Conservation (phyloP, 352 stramenopile species). For the Globisporangium sylvaticum region DNA sequence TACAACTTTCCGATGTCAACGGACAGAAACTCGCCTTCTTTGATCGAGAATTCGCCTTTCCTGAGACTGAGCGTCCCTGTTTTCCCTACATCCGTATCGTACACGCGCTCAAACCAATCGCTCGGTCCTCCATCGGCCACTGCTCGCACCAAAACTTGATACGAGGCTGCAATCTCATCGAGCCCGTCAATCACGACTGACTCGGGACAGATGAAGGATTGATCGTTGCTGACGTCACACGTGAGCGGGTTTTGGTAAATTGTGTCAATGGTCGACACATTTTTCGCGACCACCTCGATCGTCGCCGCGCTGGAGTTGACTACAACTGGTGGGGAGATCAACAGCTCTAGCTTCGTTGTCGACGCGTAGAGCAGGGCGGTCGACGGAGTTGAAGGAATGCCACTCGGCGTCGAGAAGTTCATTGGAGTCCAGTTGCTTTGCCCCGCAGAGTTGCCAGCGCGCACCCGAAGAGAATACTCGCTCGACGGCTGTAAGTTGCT, state of each 20-base stretch:
- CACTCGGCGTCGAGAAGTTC: slow-evolving; percentile 26
- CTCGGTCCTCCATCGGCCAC: slow-evolving; percentile 27
- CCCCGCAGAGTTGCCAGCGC: slow-evolving; percentile 16
- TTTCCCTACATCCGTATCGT: slow-evolving; percentile 21
- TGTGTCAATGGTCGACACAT: not conserved
- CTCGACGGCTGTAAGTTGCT: slow-evolving; percentile 18
- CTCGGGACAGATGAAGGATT: slow-evolving; percentile 20
- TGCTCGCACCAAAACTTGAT: slow-evolving; percentile 23
- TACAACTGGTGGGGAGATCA: slow-evolving; percentile 16
- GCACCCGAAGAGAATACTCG: slow-evolving; percentile 24
- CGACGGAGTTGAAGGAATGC: slow-evolving; percentile 20
- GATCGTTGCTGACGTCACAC: slow-evolving; percentile 5
- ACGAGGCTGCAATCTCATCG: slow-evolving; percentile 7
- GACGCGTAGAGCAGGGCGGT: slow-evolving; percentile 25
- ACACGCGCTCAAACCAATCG: slow-evolving; percentile 23
- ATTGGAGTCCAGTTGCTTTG: slow-evolving; percentile 24
- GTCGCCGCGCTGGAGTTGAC: slow-evolving; percentile 14
- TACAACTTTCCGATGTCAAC: slow-evolving; percentile 27
- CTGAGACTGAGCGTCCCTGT: slow-evolving; percentile 18
- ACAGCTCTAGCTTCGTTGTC: slow-evolving; percentile 20
- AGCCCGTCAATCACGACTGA: slow-evolving; percentile 16
- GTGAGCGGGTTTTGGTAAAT: slow-evolving; percentile 11
- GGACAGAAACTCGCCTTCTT: slow-evolving; percentile 17
- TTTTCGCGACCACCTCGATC: slow-evolving; percentile 17
- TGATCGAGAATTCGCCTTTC: slow-evolving; percentile 8